These are phyloP conservation scores for Helotiales sp. DNA, from an alignment of 2,329 filamentous ascomycete species.

Conservation along the genomic window DNA sequence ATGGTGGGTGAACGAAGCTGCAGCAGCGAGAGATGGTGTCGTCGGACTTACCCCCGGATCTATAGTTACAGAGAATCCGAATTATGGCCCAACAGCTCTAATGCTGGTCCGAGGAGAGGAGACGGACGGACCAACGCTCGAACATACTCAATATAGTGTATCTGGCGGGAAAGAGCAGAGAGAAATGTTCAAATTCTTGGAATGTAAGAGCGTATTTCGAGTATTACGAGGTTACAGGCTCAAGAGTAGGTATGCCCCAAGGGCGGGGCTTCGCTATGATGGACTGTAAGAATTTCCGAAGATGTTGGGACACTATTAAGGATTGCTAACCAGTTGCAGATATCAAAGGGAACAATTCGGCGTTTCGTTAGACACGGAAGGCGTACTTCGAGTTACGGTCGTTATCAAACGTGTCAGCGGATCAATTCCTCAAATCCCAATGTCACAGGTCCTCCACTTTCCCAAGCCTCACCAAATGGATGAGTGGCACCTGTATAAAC, in stretches of 20 bases:
- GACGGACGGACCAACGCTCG: constrained; percentile 38
- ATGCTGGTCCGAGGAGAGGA: constrained; percentile 54
- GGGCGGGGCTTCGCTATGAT: constrained; percentile 56
- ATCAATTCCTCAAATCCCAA: constrained; percentile 45
- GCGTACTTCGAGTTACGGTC: too few relatives aligned
- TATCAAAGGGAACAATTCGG: constrained; percentile 52
- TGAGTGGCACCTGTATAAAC: constrained; percentile 54
- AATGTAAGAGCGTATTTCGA: constrained; percentile 48
- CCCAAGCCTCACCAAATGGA: constrained; percentile 56
- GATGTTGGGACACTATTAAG: background rate
- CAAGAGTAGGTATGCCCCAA: constrained; percentile 51
- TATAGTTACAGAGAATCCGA: constrained; percentile 42
- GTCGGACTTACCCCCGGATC: background rate
- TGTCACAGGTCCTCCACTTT: constrained; percentile 45
- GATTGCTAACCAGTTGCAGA: constrained; percentile 34
- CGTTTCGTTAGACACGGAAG: too few relatives aligned
- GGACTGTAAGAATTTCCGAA: constrained; percentile 47
- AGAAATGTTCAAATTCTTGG: constrained; percentile 50
- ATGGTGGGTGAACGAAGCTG: constrained; percentile 44
- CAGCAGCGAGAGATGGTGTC: constrained; percentile 51
- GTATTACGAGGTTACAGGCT: constrained; percentile 53
- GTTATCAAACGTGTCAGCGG: too few relatives aligned
- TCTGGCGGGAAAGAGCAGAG: constrained; percentile 37
- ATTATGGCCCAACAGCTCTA: constrained; percentile 46
- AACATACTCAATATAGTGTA: constrained; percentile 46